These are phyloP conservation scores for Colletotrichum destructivum DNA, from an alignment of 2,329 filamentous ascomycete genomes.

Conservation along the genomic window DNA sequence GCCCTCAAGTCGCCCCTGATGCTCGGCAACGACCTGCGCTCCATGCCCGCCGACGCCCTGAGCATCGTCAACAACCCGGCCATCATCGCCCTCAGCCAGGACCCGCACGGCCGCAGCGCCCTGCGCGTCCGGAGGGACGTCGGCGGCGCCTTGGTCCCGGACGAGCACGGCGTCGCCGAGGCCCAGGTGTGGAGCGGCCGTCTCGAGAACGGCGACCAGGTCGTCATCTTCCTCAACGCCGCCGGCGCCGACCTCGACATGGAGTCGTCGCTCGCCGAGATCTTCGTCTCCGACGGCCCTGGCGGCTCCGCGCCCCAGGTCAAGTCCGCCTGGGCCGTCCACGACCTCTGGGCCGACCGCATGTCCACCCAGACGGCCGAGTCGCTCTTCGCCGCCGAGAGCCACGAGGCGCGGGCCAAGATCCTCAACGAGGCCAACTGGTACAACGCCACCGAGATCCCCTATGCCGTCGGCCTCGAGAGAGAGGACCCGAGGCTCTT, in stretches of 20 bases:
- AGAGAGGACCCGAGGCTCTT: slow-evolving; percentile 44
- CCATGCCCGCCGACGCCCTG: slow-evolving; percentile 42
- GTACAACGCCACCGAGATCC: slow-evolving; percentile 44
- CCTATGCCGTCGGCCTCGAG: slow-evolving; percentile 43
- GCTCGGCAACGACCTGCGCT: slow-evolving; percentile 57
- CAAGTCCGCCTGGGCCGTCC: slow-evolving; percentile 43
- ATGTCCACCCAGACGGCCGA: slow-evolving; percentile 41
- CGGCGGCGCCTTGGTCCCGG: slow-evolving; percentile 53
- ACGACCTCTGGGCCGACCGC: slow-evolving; percentile 45
- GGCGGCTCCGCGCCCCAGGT: slow-evolving; percentile 45
- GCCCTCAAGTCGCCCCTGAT: slow-evolving; percentile 63
- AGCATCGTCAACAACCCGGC: slow-evolving; percentile 46
- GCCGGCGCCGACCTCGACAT: slow-evolving; percentile 42
- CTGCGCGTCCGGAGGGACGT: slow-evolving; percentile 48
- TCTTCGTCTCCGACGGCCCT: slow-evolving; percentile 45
- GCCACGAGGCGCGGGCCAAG: slow-evolving; percentile 13
- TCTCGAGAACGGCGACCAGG: slow-evolving; percentile 44
- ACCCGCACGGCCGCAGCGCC: slow-evolving; percentile 50
- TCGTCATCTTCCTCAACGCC: slow-evolving; percentile 41
- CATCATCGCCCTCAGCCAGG: slow-evolving; percentile 54
- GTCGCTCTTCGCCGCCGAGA: slow-evolving; percentile 37
- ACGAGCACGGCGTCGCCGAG: slow-evolving; percentile 47
- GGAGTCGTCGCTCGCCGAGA: slow-evolving; percentile 42
- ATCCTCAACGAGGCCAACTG: slow-evolving; percentile 39
- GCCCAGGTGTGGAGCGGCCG: slow-evolving; percentile 50